Conservation (phyloP, 305 asterid genomes). For the Striga hermonthica region DNA sequence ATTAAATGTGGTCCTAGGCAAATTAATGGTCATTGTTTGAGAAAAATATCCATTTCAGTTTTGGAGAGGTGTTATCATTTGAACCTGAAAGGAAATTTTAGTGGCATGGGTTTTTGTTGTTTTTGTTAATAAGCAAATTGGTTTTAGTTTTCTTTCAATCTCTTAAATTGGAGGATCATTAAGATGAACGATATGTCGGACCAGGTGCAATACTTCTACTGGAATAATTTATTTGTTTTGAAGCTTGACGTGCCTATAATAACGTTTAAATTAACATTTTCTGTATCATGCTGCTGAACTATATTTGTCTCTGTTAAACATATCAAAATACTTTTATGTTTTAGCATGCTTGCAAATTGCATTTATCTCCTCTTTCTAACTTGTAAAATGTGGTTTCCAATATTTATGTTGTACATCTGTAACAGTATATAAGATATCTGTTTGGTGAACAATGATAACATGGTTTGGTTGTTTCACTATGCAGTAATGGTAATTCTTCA, state of each 20-base stretch:
- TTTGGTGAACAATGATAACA: conserved; percentile 4
- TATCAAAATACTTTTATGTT: no score
- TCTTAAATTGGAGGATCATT: not conserved
- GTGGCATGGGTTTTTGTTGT: not conserved
- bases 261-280: not conserved
- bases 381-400: no score
- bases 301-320: not conserved
- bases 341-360: no score
- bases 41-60: no score
- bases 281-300: not conserved
- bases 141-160: not conserved
- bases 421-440: not conserved
- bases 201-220: not conserved
- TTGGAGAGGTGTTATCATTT: not conserved
- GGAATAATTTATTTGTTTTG: not conserved
- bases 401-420: no score
- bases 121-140: not conserved
- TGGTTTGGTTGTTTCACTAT: conserved; percentile 34
- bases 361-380: no score
- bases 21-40: not conserved
- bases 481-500: conserved; percentile 36
- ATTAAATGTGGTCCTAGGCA: not conserved
- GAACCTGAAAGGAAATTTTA: not conserved
- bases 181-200: not conserved
- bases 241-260: not conserved